Evolutionary conservation across 2,329 filamentous ascomycete species (phyloP).

Genomic region (Geoglossum cookeanum): DNA sequence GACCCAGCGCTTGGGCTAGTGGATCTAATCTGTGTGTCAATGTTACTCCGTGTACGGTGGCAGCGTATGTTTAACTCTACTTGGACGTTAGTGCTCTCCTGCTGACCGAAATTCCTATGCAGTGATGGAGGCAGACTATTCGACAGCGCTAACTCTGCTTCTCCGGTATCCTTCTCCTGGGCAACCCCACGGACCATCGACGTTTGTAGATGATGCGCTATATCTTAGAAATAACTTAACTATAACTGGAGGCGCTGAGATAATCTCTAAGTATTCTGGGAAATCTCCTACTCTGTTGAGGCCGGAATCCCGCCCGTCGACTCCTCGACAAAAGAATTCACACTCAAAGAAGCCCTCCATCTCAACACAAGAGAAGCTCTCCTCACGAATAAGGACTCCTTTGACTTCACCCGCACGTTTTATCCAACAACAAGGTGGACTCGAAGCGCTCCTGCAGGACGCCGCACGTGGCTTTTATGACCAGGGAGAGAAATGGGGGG

Average conservation of each 20-base stretch:
- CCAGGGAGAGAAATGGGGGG: slow-evolving; percentile 54
- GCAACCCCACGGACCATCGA: slow-evolving; percentile 45
- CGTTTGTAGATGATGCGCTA: slow-evolving; percentile 71
- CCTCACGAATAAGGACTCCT: slow-evolving; percentile 5
- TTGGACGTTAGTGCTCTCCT: background rate
- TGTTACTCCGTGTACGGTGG: slow-evolving; percentile 86
- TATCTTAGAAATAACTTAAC: slow-evolving; percentile 50
- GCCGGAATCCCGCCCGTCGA: slow-evolving; percentile 22
- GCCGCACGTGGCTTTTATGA: slow-evolving; percentile 59
- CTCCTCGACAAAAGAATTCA: slow-evolving; percentile 16
- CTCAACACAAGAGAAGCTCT: slow-evolving; percentile 11
- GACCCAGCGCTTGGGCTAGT: slow-evolving; percentile 64
- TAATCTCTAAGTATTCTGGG: slow-evolving; percentile 55
- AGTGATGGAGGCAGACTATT: slow-evolving; percentile 81
- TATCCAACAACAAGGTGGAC: slow-evolving; percentile 32
- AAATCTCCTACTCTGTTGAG: slow-evolving; percentile 23
- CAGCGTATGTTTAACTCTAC: slow-evolving; percentile 38
- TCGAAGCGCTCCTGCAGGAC: slow-evolving; percentile 53
- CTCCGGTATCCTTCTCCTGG: slow-evolving; percentile 58
- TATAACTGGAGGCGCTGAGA: slow-evolving; percentile 38
- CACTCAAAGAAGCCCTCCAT: background rate
- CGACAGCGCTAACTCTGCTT: slow-evolving; percentile 60
- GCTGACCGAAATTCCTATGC: slow-evolving; percentile 10
- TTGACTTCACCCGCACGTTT: slow-evolving; percentile 16
- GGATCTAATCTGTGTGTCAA: slow-evolving; percentile 80